Conservation (phyloP, 2,329 filamentous ascomycete species). For the Aspergillus costaricaensis region DNA sequence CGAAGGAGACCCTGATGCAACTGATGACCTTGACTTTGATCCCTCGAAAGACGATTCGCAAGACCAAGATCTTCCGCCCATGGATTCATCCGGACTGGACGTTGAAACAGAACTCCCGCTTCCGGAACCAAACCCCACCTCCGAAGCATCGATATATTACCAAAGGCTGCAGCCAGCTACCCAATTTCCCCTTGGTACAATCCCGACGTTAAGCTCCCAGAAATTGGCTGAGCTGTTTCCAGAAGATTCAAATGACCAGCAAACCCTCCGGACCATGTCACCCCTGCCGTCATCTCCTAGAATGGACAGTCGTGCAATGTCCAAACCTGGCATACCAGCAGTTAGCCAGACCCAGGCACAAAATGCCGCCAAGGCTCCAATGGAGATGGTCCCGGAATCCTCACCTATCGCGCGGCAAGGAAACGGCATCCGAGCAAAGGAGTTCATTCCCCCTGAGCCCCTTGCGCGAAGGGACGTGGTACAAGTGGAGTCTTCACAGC, state of each 20-base stretch:
- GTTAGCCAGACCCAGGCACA: slow-evolving; percentile 15
- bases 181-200: slow-evolving; percentile 40
- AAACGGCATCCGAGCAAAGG: slow-evolving; percentile 9
- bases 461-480: slow-evolving; percentile 32
- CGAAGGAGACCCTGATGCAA: not conserved
- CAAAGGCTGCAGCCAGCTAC: slow-evolving; percentile 38
- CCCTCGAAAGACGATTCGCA: slow-evolving; percentile 31
- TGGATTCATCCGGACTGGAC: slow-evolving; percentile 25
- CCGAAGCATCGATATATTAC: slow-evolving; percentile 42
- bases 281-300: slow-evolving; percentile 12
- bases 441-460: slow-evolving; percentile 21
- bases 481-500: slow-evolving; percentile 46
- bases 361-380: slow-evolving; percentile 27
- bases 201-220: slow-evolving; percentile 39
- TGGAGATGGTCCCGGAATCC: slow-evolving; percentile 43
- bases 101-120: slow-evolving; percentile 24
- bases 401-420: slow-evolving; percentile 34
- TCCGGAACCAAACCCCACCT: slow-evolving; percentile 33
- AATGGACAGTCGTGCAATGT: slow-evolving; percentile 4
- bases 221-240: slow-evolving; percentile 43
- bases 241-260: slow-evolving; percentile 25
- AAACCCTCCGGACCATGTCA: slow-evolving; percentile 8
- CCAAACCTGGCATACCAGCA: slow-evolving; percentile 9
- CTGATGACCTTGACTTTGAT: slow-evolving; percentile 13
- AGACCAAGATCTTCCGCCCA: slow-evolving; percentile 36